A percentile compares a stretch with the other conserved stretches of the same genome.
Conservation (phyloP, 1,139 yeast genomes). For the Pichia sp. region DNA sequence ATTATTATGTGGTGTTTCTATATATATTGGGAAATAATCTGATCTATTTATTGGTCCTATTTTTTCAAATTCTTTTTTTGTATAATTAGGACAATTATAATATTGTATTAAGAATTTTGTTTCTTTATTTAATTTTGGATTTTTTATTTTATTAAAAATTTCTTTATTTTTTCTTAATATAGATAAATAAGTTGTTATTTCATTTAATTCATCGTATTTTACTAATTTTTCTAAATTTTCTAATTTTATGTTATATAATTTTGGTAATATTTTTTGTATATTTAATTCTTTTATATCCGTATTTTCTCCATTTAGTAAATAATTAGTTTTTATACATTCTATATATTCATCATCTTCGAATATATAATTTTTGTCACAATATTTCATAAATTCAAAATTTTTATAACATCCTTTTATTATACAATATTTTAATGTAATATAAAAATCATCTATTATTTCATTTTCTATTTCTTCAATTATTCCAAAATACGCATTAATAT, state of each 20-base stretch:
- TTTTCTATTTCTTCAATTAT: no score
- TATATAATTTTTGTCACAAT: neutral
- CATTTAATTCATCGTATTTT: neutral
- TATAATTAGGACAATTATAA: neutral
- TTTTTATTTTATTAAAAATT: neutral
- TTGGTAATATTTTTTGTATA: neutral
- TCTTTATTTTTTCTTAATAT: neutral
- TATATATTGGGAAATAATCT: neutral
- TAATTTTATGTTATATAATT: neutral
- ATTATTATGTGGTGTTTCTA: neutral
- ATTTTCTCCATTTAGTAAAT: neutral
- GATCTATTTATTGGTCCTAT: neutral
- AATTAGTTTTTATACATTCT: neutral
- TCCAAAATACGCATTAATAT: no score
- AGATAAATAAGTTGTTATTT: neutral
- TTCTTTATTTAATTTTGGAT: neutral
- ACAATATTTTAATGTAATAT: no score
- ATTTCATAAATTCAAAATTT: neutral
- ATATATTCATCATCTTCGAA: neutral
- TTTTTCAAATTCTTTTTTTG: neutral
- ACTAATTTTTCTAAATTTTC: neutral
- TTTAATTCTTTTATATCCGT: neutral
- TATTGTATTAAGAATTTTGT: no score
- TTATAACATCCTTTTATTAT: no score
- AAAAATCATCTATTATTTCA: no score